A percentile compares a stretch with the other conserved stretches of the same genome.
These are phyloP conservation scores for Madurella mycetomatis DNA, from an alignment of 2,329 filamentous ascomycete species.

Conservation along the genomic window DNA sequence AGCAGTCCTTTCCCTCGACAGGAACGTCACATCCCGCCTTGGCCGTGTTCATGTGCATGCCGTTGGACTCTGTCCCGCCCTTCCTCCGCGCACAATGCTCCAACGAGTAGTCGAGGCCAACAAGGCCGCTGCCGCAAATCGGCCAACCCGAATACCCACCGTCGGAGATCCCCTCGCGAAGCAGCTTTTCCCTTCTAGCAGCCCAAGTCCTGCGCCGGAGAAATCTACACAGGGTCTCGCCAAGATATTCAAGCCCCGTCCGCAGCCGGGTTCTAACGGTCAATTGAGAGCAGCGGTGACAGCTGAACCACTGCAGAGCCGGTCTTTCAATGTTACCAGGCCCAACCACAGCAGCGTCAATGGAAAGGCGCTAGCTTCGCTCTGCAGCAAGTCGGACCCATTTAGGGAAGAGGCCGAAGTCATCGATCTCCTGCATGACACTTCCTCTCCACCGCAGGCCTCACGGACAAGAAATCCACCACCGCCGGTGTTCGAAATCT, in stretches of 20 bases:
- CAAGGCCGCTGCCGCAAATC: constrained; percentile 36
- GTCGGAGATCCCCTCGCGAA: constrained; percentile 40
- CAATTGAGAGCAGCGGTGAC: constrained; percentile 8
- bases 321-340: constrained; percentile 33
- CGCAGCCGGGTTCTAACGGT: constrained; percentile 32
- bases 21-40: constrained; percentile 5
- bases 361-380: constrained; percentile 32
- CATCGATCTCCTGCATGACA: constrained; percentile 34
- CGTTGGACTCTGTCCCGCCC: constrained; percentile 7
- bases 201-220: constrained; percentile 37
- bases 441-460: constrained; percentile 24
- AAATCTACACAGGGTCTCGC: constrained; percentile 39
- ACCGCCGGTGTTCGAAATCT: constrained; percentile 52
- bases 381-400: constrained; percentile 44
- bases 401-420: constrained; percentile 42
- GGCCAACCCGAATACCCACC: constrained; percentile 25
- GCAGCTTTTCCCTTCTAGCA: constrained; percentile 55
- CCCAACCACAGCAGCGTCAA: constrained; percentile 15
- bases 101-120: constrained; percentile 18
- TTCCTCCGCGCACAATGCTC: constrained; percentile 18
- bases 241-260: constrained; percentile 44
- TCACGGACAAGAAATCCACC: constrained; percentile 23
- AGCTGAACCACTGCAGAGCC: constrained; percentile 29
- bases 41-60: constrained; percentile 14
- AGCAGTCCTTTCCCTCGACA: constrained; percentile 18